A percentile compares a stretch with the other conserved stretches of the same genome.
phyloP scores from a whole-genome alignment of 202 grass and related monocot genomes.

The Setaria viridis region DNA sequence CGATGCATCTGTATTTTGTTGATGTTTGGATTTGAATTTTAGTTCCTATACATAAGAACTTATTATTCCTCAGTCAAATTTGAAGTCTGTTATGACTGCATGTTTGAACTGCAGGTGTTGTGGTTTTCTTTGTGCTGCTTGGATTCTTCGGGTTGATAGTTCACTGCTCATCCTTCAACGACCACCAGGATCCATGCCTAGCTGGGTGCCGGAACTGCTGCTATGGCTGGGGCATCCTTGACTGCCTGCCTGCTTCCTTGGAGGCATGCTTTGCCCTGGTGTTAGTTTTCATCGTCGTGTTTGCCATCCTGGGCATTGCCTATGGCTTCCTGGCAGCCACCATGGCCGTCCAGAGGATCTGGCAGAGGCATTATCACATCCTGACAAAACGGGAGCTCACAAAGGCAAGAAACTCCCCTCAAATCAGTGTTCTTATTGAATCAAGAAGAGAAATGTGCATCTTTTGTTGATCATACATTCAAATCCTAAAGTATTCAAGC shows the following conservation, averaged over 20 bases:
- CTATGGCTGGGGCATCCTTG: slow-evolving; percentile 83
- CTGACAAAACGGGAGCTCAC: slow-evolving; percentile 84
- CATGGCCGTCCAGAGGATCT: slow-evolving; percentile 78
- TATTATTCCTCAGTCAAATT: neutral
- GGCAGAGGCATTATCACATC: slow-evolving; percentile 86
- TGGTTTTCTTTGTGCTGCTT: slow-evolving; percentile 84
- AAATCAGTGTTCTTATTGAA: neutral
- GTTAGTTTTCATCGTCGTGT: slow-evolving; percentile 70
- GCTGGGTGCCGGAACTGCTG: slow-evolving; percentile 85
- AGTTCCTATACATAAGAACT: neutral
- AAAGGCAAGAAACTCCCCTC: slow-evolving; percentile 55
- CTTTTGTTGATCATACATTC: neutral
- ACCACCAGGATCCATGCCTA: slow-evolving; percentile 72
- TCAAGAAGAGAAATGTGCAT: neutral
- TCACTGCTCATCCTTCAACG: slow-evolving; percentile 74
- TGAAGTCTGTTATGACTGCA: neutral
- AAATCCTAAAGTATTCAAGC: neutral
- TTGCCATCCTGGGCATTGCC: slow-evolving; percentile 78
- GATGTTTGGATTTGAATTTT: neutral
- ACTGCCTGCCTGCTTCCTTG: slow-evolving; percentile 81
- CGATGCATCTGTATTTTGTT: neutral
- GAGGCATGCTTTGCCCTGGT: slow-evolving; percentile 83
- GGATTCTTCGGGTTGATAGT: slow-evolving; percentile 75
- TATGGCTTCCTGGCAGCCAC: slow-evolving; percentile 76
- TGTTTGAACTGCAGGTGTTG: slow-evolving; percentile 58